Conservation (phyloP, 73 alveolate species). For the Symbiodinium natans region DNA sequence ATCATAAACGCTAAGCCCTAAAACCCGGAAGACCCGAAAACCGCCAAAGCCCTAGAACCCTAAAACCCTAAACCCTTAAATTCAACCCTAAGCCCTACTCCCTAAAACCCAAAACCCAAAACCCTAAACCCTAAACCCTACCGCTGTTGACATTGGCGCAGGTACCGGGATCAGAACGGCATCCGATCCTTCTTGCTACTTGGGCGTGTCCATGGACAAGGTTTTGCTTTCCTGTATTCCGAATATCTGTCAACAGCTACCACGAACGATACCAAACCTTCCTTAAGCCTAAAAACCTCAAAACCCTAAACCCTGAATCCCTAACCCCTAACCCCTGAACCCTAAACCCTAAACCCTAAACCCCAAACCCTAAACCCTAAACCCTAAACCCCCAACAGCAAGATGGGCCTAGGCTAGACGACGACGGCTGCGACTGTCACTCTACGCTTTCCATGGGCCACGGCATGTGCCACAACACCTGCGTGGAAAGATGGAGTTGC, state of each 20-base stretch:
- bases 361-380: neutral
- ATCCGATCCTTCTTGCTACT: neutral
- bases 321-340: neutral
- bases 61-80: too few species aligned
- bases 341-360: neutral
- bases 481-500: neutral
- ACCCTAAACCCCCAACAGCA: neutral
- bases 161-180: constrained; percentile 4
- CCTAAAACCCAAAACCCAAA: too few species aligned
- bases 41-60: neutral
- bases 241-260: too few species aligned
- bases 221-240: neutral
- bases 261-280: too few species aligned
- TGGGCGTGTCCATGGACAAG: neutral
- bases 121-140: too few species aligned
- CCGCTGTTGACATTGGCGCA: too few species aligned
- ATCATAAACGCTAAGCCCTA: neutral
- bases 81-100: too few species aligned
- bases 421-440: constrained; percentile 23
- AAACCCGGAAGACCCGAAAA: neutral
- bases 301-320: neutral
- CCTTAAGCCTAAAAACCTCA: too few species aligned
- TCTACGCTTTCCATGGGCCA: constrained; percentile 23
- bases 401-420: neutral
- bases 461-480: neutral